Percentiles rank a stretch among this genome's conserved stretches.
These are phyloP conservation scores for Termitomyces sp. DNA, from an alignment of 768 basidiomycete genomes.

Conservation along the genomic window DNA sequence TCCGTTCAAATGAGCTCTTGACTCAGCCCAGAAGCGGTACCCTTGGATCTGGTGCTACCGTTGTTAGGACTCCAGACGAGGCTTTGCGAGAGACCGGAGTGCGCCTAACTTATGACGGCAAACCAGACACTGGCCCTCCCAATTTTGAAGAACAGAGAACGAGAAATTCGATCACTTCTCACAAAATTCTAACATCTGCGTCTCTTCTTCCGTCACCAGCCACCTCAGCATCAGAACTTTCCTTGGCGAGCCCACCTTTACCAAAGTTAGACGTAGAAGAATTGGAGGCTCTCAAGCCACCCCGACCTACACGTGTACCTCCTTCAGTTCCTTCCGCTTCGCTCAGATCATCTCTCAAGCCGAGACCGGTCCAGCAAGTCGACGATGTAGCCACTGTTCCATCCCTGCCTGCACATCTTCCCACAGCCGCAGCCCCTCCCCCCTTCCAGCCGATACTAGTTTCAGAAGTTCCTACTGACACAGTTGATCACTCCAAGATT, in stretches of 20 bases:
- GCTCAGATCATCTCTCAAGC: constrained; percentile 38
- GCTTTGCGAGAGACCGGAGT: constrained; percentile 56
- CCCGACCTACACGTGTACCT: constrained; percentile 29
- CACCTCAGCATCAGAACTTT: constrained; percentile 14
- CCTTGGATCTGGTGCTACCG: constrained; percentile 69
- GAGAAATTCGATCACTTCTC: constrained; percentile 14
- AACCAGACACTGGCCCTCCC: constrained; percentile 12
- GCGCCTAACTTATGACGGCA: constrained; percentile 33
- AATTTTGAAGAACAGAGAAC: constrained; percentile 5
- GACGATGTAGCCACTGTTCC: constrained; percentile 47
- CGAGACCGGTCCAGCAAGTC: constrained; percentile 28
- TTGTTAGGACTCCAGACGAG: constrained; percentile 80
- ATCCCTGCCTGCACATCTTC: constrained; percentile 43
- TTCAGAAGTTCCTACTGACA: constrained; percentile 47
- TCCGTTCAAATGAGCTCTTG: constrained; percentile 36
- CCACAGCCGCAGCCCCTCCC: constrained; percentile 41
- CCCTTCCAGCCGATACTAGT: constrained; percentile 69
- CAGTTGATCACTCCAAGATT: constrained; percentile 54
- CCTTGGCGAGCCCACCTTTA: constrained; percentile 48
- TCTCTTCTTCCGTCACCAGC: constrained; percentile 5
- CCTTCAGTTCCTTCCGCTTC: constrained; percentile 20
- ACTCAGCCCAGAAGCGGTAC: constrained; percentile 41
- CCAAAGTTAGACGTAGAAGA: constrained; percentile 35
- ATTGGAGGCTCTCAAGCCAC: constrained; percentile 30
- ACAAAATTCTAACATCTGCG: constrained; percentile 2